Evolutionary conservation across 257 asterid species (phyloP).

Genomic region (Nemophila menziesii): DNA sequence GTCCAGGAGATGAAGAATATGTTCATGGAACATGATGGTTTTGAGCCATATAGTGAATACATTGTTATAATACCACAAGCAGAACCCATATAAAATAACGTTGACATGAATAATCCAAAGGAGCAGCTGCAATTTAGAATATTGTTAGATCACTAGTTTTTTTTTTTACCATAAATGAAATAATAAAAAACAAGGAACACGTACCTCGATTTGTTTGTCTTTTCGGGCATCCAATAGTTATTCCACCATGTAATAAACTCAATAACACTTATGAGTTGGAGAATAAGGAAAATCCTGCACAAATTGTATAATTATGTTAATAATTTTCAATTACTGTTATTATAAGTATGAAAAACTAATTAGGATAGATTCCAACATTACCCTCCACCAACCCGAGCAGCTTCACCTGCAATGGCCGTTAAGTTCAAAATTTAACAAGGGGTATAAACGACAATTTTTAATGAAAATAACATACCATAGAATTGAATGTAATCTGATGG

Average conservation of each 20-base stretch:
- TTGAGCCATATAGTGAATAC: slow-evolving; percentile 68
- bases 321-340: too few relatives aligned
- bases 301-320: too few relatives aligned
- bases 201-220: slow-evolving; percentile 46
- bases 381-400: slow-evolving; percentile 97
- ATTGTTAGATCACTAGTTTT: neutral
- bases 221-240: slow-evolving; percentile 82
- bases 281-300: slow-evolving; percentile 63
- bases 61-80: slow-evolving; percentile 56
- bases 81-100: slow-evolving; percentile 56
- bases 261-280: slow-evolving; percentile 79
- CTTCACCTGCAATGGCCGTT: slow-evolving; percentile 53
- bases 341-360: neutral
- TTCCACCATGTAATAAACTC: slow-evolving; percentile 95
- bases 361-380: slow-evolving; percentile 25
- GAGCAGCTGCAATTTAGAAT: slow-evolving; percentile 36
- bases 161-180: too few relatives aligned
- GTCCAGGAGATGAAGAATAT: slow-evolving; percentile 93
- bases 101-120: slow-evolving; percentile 81
- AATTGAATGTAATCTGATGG: slow-evolving; percentile 60
- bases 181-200: neutral
- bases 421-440: neutral
- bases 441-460: neutral
- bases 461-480: slow-evolving; percentile 40
- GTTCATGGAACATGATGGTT: slow-evolving; percentile 60